phyloP scores from a whole-genome alignment of 257 asterid genomes.

The Solanum paucissectum region DNA sequence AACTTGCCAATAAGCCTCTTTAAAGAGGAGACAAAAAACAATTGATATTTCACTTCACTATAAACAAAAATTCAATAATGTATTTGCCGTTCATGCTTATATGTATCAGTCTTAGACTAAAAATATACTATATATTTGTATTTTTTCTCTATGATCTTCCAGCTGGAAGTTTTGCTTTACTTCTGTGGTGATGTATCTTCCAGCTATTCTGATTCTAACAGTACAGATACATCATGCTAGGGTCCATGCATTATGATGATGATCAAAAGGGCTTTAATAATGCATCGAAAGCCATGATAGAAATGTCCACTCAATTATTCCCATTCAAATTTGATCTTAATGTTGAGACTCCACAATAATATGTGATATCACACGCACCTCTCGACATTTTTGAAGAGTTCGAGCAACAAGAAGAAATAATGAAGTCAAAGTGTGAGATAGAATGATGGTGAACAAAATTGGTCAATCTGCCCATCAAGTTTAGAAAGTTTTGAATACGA shows the following conservation, averaged over 20 bases:
- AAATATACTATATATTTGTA: too few species aligned
- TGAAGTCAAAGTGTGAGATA: neutral
- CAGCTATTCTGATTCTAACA: constrained; percentile 12
- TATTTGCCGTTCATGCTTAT: neutral
- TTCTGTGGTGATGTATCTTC: neutral
- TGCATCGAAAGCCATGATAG: neutral
- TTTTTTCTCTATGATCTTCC: neutral
- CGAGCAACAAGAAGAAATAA: neutral
- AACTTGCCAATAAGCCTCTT: neutral
- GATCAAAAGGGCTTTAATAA: neutral
- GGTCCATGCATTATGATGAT: neutral
- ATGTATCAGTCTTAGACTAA: too few species aligned
- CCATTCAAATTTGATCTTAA: neutral
- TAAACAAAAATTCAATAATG: too few species aligned
- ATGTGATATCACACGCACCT: too few species aligned
- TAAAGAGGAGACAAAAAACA: too few species aligned
- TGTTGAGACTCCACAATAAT: neutral
- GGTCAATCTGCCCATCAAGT: neutral
- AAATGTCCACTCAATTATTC: neutral
- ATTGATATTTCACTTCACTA: too few species aligned
- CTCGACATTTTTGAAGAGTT: too few species aligned
- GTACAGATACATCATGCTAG: neutral
- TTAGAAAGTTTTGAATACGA: neutral
- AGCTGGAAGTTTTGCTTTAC: neutral
- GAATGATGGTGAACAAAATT: neutral